Percentiles rank a stretch among this genome's conserved stretches.
phyloP scores from a whole-genome alignment of 2,329 filamentous ascomycete species.

The Pezicula carpinea region DNA sequence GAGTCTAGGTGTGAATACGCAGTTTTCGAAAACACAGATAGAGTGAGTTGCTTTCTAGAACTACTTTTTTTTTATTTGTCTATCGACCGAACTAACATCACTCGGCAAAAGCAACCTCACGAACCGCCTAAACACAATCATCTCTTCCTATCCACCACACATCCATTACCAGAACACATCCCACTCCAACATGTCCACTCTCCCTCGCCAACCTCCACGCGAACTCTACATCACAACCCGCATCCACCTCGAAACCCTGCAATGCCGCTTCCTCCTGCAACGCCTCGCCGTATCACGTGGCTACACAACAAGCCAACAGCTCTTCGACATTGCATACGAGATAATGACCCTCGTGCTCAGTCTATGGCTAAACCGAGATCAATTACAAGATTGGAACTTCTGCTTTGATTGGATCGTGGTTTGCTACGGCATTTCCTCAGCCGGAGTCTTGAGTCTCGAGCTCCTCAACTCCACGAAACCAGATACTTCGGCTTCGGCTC shows the following conservation, averaged over 20 bases:
- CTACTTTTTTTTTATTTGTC: background rate
- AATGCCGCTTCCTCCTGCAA: constrained; percentile 3
- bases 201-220: background rate
- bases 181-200: background rate
- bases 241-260: constrained; percentile 2
- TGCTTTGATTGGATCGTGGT: background rate
- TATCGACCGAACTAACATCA: background rate
- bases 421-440: constrained; percentile 5
- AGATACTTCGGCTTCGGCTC: too few species aligned
- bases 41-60: background rate
- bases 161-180: background rate
- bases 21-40: background rate
- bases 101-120: background rate
- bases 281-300: background rate
- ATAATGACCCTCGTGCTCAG: constrained; percentile 2
- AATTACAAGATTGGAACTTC: background rate
- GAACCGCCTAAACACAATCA: background rate
- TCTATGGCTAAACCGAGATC: background rate
- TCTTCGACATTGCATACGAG: constrained; percentile 4
- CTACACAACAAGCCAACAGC: background rate
- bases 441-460: constrained; percentile 5
- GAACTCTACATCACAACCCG: background rate
- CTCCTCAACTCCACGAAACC: constrained; percentile 4
- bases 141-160: background rate
- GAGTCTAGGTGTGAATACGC: background rate